Percentiles rank a stretch among this genome's conserved stretches.
Conservation (phyloP, 495 filamentous ascomycete genomes). For the Podospora comata region DNA sequence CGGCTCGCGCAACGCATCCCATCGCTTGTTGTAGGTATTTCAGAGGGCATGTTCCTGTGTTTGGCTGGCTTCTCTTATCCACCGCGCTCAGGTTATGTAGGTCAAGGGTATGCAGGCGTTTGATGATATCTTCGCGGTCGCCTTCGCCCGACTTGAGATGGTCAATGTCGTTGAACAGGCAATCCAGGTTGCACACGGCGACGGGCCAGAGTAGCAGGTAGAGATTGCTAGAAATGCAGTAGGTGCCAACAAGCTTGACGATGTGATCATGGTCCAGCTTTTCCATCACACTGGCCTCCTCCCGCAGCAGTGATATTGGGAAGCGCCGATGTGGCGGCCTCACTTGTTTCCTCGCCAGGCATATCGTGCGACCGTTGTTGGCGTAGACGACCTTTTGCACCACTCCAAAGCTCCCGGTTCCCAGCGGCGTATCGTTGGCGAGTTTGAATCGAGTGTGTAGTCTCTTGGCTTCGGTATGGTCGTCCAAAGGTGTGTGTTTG, state of each 20-base stretch:
- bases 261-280: slow-evolving; percentile 43
- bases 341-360: slow-evolving; percentile 35
- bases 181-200: slow-evolving; percentile 41
- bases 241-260: slow-evolving; percentile 43
- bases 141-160: slow-evolving; percentile 27
- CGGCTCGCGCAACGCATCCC: slow-evolving; percentile 40
- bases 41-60: slow-evolving; percentile 27
- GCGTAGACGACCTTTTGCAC: slow-evolving; percentile 36
- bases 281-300: slow-evolving; percentile 46
- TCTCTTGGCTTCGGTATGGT: slow-evolving; percentile 35
- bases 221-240: slow-evolving; percentile 34
- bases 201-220: slow-evolving; percentile 44
- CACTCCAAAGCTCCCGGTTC: slow-evolving; percentile 34
- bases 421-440: slow-evolving; percentile 26
- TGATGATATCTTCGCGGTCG: slow-evolving; percentile 34
- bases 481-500: slow-evolving; percentile 31
- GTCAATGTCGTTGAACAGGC: slow-evolving; percentile 40
- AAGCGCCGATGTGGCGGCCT: slow-evolving; percentile 21
- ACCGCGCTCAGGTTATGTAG: slow-evolving; percentile 29
- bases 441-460: slow-evolving; percentile 32
- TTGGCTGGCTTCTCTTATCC: slow-evolving; percentile 8
- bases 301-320: slow-evolving; percentile 32
- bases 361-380: slow-evolving; percentile 33
- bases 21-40: slow-evolving; percentile 34
- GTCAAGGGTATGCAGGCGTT: slow-evolving; percentile 32